Evolutionary conservation across 768 basidiomycete species (phyloP).

Genomic region (Leccinum disarticulatum): DNA sequence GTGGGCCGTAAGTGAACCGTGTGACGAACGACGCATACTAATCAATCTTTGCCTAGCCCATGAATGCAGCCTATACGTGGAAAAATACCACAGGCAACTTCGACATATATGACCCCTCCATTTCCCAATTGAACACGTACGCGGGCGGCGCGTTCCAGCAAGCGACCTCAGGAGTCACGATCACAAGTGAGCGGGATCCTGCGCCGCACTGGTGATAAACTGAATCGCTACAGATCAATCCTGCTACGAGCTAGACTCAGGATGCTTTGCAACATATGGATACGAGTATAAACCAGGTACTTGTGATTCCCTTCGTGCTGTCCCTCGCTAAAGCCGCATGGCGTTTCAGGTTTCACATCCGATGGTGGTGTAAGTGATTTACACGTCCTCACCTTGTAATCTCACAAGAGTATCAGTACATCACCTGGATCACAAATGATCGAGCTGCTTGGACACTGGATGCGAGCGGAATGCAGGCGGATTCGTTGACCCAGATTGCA

Average conservation of each 20-base stretch:
- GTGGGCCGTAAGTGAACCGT: conserved; percentile 59
- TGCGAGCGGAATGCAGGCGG: conserved; percentile 58
- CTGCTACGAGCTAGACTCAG: conserved; percentile 56
- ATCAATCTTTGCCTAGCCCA: conserved; percentile 52
- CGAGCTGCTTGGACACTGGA: conserved; percentile 70
- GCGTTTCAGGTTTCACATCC: conserved; percentile 21
- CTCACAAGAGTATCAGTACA: conserved; percentile 50
- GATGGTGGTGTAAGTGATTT: conserved; percentile 48
- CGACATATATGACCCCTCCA: conserved; percentile 51
- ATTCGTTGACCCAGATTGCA: conserved; percentile 57
- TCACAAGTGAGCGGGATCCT: conserved; percentile 46
- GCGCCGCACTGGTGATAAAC: neutral
- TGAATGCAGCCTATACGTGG: conserved; percentile 73
- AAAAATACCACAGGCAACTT: conserved; percentile 60
- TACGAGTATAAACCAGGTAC: conserved; percentile 76
- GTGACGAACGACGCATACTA: neutral
- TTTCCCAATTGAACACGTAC: conserved; percentile 61
- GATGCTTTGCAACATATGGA: conserved; percentile 71
- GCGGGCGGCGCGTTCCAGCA: conserved; percentile 81
- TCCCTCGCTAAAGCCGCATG: neutral
- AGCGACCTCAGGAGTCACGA: conserved; percentile 69
- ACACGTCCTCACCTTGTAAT: neutral
- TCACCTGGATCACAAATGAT: conserved; percentile 71
- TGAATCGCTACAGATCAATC: conserved; percentile 49
- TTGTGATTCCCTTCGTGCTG: conserved; percentile 17